Evolutionary conservation across 768 basidiomycete genomes (phyloP).

Genomic region (Mycena venus): DNA sequence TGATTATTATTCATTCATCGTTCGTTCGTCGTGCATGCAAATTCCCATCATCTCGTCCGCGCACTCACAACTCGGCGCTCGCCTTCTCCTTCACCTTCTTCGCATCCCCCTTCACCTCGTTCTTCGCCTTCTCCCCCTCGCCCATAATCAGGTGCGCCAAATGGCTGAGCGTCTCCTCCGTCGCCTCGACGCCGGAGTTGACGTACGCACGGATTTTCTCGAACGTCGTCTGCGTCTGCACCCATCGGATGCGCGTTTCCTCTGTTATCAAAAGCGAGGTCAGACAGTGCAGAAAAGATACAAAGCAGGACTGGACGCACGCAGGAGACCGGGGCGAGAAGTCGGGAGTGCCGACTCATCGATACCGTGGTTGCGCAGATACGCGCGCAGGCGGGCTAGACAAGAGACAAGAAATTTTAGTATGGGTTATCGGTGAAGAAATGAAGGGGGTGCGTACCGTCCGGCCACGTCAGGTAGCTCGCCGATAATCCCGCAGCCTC

Average conservation of each 20-base stretch:
- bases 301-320: too few species aligned
- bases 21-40: too few species aligned
- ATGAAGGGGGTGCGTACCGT: too few species aligned
- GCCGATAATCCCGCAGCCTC: conserved; percentile 59
- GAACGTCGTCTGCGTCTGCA: conserved; percentile 75
- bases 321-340: conserved; percentile 82
- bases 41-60: too few species aligned
- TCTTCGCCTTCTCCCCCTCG: conserved; percentile 45
- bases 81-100: conserved; percentile 6
- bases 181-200: conserved; percentile 76
- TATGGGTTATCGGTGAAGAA: too few species aligned
- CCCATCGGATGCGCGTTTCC: conserved; percentile 85
- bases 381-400: conserved; percentile 92
- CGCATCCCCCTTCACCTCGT: conserved; percentile 35
- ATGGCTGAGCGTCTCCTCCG: conserved; percentile 78
- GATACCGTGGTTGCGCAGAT: conserved; percentile 83
- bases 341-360: conserved; percentile 77
- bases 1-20: too few species aligned
- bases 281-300: too few species aligned
- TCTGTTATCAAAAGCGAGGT: too few species aligned
- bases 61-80: too few species aligned
- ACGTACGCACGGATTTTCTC: conserved; percentile 75
- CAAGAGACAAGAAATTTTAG: too few species aligned
- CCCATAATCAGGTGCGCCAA: conserved; percentile 63
- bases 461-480: conserved; percentile 90